Percentiles rank a stretch among this genome's conserved stretches.
Conservation (phyloP, 768 basidiomycete genomes). For the Rubroboletus satanas region DNA sequence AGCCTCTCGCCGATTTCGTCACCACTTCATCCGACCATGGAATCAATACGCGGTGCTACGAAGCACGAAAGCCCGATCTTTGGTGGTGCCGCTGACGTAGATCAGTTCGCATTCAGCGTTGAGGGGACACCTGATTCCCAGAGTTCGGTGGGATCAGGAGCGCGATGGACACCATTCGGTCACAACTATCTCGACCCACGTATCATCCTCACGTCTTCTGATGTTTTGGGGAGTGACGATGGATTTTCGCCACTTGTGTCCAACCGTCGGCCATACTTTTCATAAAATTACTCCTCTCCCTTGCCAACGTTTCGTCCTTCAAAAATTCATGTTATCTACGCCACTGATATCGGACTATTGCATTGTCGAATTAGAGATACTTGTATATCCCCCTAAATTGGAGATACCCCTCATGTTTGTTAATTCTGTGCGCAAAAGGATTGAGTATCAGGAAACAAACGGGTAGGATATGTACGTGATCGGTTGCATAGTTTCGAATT, state of each 20-base stretch:
- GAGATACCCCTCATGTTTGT: conserved; percentile 20
- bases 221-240: conserved; percentile 34
- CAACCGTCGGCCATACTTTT: conserved; percentile 35
- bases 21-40: conserved; percentile 13
- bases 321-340: conserved; percentile 6
- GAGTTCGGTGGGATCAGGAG: conserved; percentile 12
- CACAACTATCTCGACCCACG: conserved; percentile 29
- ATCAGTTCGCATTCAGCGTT: conserved; percentile 48
- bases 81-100: conserved; percentile 43
- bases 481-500: background rate
- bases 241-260: conserved; percentile 46
- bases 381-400: conserved; percentile 18
- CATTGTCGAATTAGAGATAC: conserved; percentile 15
- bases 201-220: conserved; percentile 31
- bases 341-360: conserved; percentile 10
- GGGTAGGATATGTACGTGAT: conserved; percentile 13
- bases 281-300: conserved; percentile 12
- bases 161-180: conserved; percentile 31
- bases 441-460: background rate
- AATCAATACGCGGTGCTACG: conserved; percentile 40
- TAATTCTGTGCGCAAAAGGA: background rate
- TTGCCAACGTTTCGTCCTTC: background rate
- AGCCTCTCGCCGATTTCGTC: conserved; percentile 31
- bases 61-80: conserved; percentile 39
- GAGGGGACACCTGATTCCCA: conserved; percentile 14